A percentile compares a stretch with the other conserved stretches of the same genome.
Evolutionary conservation across 202 grass and related monocot species (phyloP).

Genomic region (Zoysia matrella): DNA sequence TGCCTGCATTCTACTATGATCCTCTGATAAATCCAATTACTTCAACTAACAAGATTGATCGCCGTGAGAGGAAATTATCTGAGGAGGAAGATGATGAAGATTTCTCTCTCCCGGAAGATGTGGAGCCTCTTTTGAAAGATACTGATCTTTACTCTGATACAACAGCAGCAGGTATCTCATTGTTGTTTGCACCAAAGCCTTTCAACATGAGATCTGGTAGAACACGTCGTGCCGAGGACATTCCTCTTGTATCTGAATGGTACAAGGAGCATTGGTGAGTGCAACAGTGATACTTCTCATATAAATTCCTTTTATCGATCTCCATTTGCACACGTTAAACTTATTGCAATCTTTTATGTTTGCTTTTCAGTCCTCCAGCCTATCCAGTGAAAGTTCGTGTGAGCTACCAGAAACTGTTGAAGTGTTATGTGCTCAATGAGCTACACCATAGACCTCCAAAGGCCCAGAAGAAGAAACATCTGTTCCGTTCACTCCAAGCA

Average conservation of each 20-base stretch:
- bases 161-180: slow-evolving; percentile 89
- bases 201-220: slow-evolving; percentile 98
- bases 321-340: background rate
- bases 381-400: slow-evolving; percentile 99
- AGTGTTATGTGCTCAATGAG: slow-evolving; percentile 97
- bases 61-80: slow-evolving; percentile 58
- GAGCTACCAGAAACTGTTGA: slow-evolving; percentile 96
- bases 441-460: slow-evolving; percentile 93
- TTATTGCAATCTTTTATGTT: slow-evolving; percentile 37
- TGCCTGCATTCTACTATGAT: slow-evolving; percentile 99
- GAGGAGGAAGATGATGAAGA: slow-evolving; percentile 85
- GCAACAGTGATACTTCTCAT: background rate
- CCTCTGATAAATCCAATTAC: slow-evolving; percentile 97
- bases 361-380: slow-evolving; percentile 75
- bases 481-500: slow-evolving; percentile 92
- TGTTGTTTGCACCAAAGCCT: slow-evolving; percentile 88
- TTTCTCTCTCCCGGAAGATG: slow-evolving; percentile 80
- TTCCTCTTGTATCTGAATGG: slow-evolving; percentile 98
- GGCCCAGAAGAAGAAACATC: slow-evolving; percentile 96
- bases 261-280: slow-evolving; percentile 96
- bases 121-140: slow-evolving; percentile 72
- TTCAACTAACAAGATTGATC: slow-evolving; percentile 77
- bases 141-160: slow-evolving; percentile 91
- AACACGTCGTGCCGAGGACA: slow-evolving; percentile 91
- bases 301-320: slow-evolving; percentile 19